phyloP scores from a whole-genome alignment of 306 rosid genomes.

The Neltuma alba region DNA sequence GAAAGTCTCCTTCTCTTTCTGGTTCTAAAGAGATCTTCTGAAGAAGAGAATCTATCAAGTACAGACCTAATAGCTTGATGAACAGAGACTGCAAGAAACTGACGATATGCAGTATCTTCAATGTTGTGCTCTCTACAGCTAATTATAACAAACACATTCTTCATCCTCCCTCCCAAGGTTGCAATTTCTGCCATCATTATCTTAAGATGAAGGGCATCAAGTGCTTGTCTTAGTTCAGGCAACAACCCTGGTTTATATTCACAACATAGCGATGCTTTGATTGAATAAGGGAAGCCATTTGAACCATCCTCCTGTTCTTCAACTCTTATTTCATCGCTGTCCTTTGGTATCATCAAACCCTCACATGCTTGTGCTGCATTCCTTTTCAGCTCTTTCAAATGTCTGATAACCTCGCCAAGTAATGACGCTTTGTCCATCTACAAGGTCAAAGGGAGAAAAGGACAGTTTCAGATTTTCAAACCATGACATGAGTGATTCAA shows the following conservation, averaged over 20 bases:
- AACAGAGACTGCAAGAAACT: constrained; percentile 55
- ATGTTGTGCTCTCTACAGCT: constrained; percentile 48
- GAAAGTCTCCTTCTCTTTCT: constrained; percentile 55
- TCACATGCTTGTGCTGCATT: constrained; percentile 60
- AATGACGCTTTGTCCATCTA: constrained; percentile 89
- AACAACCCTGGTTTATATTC: constrained; percentile 69
- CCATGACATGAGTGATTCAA: background rate
- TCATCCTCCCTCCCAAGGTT: constrained; percentile 70
- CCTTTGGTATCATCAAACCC: constrained; percentile 59
- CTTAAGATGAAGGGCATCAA: constrained; percentile 60
- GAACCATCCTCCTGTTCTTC: constrained; percentile 58
- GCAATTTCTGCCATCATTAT: constrained; percentile 62
- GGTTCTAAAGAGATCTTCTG: constrained; percentile 53
- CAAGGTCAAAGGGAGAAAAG: constrained; percentile 8
- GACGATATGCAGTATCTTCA: constrained; percentile 47
- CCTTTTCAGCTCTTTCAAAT: constrained; percentile 64
- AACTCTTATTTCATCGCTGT: constrained; percentile 68
- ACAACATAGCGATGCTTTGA: constrained; percentile 68
- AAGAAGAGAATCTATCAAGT: constrained; percentile 57
- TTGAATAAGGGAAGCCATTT: constrained; percentile 54
- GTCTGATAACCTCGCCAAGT: constrained; percentile 64
- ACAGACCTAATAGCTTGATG: constrained; percentile 65
- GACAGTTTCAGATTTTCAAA: constrained; percentile 19
- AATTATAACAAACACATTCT: constrained; percentile 64
- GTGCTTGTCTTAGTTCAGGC: constrained; percentile 62